Evolutionary conservation across 2,329 filamentous ascomycete species (phyloP), one percentile per base, ranked within the genome.

Genomic region (Monosporascus sp.): DNA sequence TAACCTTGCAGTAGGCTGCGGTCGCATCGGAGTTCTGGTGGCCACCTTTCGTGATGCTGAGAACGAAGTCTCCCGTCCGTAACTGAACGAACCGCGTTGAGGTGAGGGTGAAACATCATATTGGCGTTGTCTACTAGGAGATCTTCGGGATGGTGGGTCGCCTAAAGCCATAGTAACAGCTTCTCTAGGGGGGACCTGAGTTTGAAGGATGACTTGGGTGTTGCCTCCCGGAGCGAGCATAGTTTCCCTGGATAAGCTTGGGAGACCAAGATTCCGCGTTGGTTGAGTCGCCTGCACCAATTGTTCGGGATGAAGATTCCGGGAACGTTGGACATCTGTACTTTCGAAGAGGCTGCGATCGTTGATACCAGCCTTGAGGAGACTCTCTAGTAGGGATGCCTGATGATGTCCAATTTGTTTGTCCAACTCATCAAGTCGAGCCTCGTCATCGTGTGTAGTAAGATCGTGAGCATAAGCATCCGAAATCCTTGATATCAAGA

Each of bases 381-480:
- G 68, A 17, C 67, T 66, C 44, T 64, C 63, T 25, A 74, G 66
- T 20, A 83, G 65, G 1, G 60, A 59, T 22, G 68, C 63, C 56
- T 80, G 78, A 54, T 72, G 72, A 38, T 67, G 61, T 52, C 74
- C 71, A 15, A 82, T 67, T 50, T 72, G 62, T 48, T 71, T 70
- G 11, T 73, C 72, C 38, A 83, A 61, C 37, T 75, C 70, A 53
- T 82, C 78, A 8, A 83, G 66, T 41, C 69, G 72, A 36, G 65
- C 61, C 59, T 83, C 80, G 22, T 80, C 77, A 9, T 77, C 74
- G 2, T 77, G 74, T 1, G 76, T 82, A 47, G 82, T 75, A 15
- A 76, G 62, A 24, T 74, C 74, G 9, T 79, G 72, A 15, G 72
- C 73, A 55, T 82, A 84, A 0, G 76, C 76, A 52, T 77, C 69